Evolutionary conservation across 805 yeast species (phyloP).

Genomic region (Candida silvatica): DNA sequence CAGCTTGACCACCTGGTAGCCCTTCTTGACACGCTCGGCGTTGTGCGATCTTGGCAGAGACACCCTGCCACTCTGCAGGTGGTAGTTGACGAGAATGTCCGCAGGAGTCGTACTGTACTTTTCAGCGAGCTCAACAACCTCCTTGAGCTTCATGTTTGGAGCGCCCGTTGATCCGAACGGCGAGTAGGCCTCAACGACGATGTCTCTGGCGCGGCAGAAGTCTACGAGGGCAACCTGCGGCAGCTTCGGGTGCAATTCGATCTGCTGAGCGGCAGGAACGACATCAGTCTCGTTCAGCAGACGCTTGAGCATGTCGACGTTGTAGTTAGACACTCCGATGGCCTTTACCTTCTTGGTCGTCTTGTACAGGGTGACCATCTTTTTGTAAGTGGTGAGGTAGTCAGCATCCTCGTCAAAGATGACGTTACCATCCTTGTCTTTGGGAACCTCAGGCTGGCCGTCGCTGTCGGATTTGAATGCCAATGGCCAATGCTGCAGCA

Average conservation of each 20-base stretch:
- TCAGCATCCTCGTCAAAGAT: conserved; percentile 79
- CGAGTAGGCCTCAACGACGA: conserved; percentile 44
- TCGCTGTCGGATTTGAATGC: conserved; percentile 31
- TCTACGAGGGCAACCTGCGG: conserved; percentile 32
- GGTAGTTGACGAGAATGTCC: conserved; percentile 56
- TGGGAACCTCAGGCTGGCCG: conserved; percentile 30
- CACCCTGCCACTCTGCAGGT: conserved; percentile 50
- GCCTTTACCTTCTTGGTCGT: conserved; percentile 39
- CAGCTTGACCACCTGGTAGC: conserved; percentile 27
- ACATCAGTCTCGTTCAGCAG: conserved; percentile 34
- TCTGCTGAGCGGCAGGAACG: conserved; percentile 48
- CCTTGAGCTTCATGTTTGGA: conserved; percentile 46
- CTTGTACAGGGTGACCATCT: conserved; percentile 63
- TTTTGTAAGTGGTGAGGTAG: conserved; percentile 63
- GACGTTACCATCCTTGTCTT: conserved; percentile 31
- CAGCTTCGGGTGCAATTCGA: conserved; percentile 41
- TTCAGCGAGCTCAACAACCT: conserved; percentile 43
- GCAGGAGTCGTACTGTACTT: conserved; percentile 45
- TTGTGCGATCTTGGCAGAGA: conserved; percentile 68
- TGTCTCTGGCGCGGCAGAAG: conserved; percentile 28
- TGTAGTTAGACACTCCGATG: conserved; percentile 53
- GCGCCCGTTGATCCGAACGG: conserved; percentile 64
- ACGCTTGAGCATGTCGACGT: conserved; percentile 29
- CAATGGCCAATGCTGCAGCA: conserved; percentile 45
- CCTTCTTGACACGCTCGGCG: conserved; percentile 44